Evolutionary conservation across 768 basidiomycete genomes (phyloP), one percentile per base, ranked within the genome.

Genomic region (Suillus placidus): DNA sequence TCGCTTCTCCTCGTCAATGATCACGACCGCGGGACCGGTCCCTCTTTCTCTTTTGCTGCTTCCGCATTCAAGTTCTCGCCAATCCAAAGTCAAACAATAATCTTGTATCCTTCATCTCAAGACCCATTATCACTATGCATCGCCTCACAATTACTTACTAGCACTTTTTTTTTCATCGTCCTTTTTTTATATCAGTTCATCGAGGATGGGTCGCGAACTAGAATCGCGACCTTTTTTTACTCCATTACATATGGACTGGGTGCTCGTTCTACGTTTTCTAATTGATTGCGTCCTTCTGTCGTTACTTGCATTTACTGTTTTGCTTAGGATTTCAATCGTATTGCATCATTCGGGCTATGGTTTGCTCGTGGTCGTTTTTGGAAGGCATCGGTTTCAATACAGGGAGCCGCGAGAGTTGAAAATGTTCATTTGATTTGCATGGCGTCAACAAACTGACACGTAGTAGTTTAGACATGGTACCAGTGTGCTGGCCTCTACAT

Each of bases 1-100:
- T 94, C 76, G 89, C 89, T 51, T 86, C 90, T 34, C 89, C 90
- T 66, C 89, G 85, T 65, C 85, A 83, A 71, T 72, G 75, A 56
- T 76, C 72, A 68, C 34, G 61, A 47, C 45, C 45, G 54, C 65
- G 62, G 73, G 67, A 71, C 68, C 76, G 74, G 64, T 72, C 71
- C 69, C 67, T 66, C 43, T 20, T 26, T 37, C 20, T n/a, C 43
- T 40, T 37, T 43, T 58, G 20, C 40, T 30, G 3, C 47, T n/a
- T 13, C 26, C n/a, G 16, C 58, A 40, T 56, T n/a, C n/a, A n/a
- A n/a, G n/a, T n/a, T 45, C 34, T 51, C 64, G 7, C n/a, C 23
- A 47, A 47, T 37, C 51, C 57, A 12, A 64, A 69, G 67, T 51
- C 64, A 68, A 75, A 61, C 64, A 63, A 66, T 56, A 69, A 60